Evolutionary conservation across 2,329 filamentous ascomycete genomes (phyloP).

Genomic region (Akanthomyces lecanii): DNA sequence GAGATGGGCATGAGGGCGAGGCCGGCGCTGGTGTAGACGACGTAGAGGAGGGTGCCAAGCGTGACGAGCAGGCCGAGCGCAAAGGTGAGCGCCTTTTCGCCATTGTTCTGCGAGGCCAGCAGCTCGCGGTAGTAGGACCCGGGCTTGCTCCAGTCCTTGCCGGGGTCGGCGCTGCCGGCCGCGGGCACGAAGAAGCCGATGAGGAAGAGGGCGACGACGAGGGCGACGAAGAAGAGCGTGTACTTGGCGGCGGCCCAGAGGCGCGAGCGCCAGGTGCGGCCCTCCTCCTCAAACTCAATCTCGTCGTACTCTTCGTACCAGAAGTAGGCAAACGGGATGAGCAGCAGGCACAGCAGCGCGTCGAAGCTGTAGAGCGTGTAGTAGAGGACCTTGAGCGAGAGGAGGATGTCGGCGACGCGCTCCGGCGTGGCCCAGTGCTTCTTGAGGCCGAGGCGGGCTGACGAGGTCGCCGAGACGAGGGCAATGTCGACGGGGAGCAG

Average conservation of each 20-base stretch:
- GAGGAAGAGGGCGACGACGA: constrained; percentile 79
- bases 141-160: constrained; percentile 63
- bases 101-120: constrained; percentile 72
- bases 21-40: constrained; percentile 83
- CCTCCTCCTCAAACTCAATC: constrained; percentile 77
- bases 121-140: constrained; percentile 86
- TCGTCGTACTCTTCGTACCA: constrained; percentile 98
- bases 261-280: constrained; percentile 64
- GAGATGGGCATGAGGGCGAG: constrained; percentile 84
- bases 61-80: constrained; percentile 83
- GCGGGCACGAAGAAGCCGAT: constrained; percentile 92
- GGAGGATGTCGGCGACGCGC: constrained; percentile 70
- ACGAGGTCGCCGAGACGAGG: constrained; percentile 83
- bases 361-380: constrained; percentile 91
- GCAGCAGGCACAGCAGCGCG: constrained; percentile 78
- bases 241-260: constrained; percentile 88
- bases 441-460: constrained; percentile 70
- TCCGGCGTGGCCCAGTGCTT: constrained; percentile 93
- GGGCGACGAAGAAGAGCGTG: constrained; percentile 75
- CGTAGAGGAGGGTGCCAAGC: constrained; percentile 79
- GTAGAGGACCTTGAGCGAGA: constrained; percentile 82
- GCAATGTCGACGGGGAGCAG: constrained; percentile 94
- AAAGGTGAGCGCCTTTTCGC: constrained; percentile 89
- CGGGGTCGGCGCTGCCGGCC: constrained; percentile 60
- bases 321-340: constrained; percentile 96